Conservation (phyloP, 148 eudicot genomes). For the Amaranthus cruentus region DNA sequence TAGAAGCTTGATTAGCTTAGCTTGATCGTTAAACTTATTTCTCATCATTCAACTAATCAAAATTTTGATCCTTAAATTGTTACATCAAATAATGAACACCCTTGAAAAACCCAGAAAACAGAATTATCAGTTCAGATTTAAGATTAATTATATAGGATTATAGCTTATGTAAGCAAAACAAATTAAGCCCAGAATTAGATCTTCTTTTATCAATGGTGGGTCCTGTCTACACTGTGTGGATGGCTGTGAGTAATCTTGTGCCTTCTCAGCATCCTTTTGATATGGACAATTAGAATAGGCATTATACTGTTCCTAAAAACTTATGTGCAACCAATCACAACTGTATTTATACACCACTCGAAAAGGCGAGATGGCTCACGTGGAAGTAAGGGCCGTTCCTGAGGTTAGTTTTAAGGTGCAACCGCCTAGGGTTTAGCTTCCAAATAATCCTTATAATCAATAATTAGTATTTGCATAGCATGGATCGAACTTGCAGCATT, state of each 20-base stretch:
- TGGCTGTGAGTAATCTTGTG: background rate
- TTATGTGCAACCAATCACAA: background rate
- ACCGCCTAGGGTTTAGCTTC: no score
- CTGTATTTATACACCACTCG: background rate
- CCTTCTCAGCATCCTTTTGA: constrained; percentile 2
- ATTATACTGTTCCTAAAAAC: background rate
- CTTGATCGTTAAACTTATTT: background rate
- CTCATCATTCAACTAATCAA: no score
- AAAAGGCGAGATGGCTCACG: no score
- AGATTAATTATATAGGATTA: background rate
- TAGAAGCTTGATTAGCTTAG: background rate
- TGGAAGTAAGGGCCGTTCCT: no score
- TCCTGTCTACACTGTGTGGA: background rate
- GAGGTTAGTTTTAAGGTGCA: no score
- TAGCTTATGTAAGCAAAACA: background rate
- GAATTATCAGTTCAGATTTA: background rate
- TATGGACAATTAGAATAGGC: constrained; percentile 1
- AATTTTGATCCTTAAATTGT: background rate
- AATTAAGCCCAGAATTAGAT: background rate
- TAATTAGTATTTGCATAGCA: no score
- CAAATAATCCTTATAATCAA: no score
- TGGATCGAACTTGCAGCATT: no score
- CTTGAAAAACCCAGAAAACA: background rate
- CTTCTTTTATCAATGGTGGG: background rate
- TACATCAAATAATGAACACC: background rate